Evolutionary conservation across 2,329 filamentous ascomycete genomes (phyloP), one percentile per base, ranked within the genome.

Genomic region (Coniochaeta sp.): DNA sequence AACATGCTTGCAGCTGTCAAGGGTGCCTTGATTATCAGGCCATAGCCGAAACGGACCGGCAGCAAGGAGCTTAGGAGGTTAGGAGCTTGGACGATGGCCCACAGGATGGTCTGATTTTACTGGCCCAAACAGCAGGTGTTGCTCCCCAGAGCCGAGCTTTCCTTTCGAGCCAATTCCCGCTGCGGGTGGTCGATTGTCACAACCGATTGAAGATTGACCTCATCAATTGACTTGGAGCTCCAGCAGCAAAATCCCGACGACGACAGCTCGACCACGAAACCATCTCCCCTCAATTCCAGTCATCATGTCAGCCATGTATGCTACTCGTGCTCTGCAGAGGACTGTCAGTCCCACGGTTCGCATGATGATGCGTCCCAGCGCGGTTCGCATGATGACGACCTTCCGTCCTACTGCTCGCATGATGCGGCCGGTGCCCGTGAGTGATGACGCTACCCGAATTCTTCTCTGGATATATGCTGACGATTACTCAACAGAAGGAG

Each of bases 391-490:
- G 47, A 52, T 52, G 47, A 81, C 83, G 71, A 87, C 89, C 83
- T 83, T 87, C 74, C 84, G 81, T 75, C 84, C 84, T 67, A 86
- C 85, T 67, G 77, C 77, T 75, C 83, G 84, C 77, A 82, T 87
- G 83, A 83, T 88, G 82, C 79, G 80, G 74, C 86, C 89, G 67
- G 76, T 90, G 71, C 90, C 90, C 70, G 91, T 93, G 80, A 80
- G 87, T 80, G 67, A 62, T 58, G 42, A 56, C 56, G n/a, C 50
- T 58, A 52, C 22, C 19, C 2, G 22, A 10, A 12, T 3, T 17
- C 24, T 17, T 44, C 17, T 12, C 54, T 36, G 7, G 8, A 14
- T 28, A 4, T n/a, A 19, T 26, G 55, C 38, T 57, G 30, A 40
- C 38, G 4, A 44, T 8, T 38, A 7, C 24, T 7, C 30, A 69